Evolutionary conservation across 2,329 filamentous ascomycete genomes (phyloP).

Genomic region (Rhynchosporium graminicola): DNA sequence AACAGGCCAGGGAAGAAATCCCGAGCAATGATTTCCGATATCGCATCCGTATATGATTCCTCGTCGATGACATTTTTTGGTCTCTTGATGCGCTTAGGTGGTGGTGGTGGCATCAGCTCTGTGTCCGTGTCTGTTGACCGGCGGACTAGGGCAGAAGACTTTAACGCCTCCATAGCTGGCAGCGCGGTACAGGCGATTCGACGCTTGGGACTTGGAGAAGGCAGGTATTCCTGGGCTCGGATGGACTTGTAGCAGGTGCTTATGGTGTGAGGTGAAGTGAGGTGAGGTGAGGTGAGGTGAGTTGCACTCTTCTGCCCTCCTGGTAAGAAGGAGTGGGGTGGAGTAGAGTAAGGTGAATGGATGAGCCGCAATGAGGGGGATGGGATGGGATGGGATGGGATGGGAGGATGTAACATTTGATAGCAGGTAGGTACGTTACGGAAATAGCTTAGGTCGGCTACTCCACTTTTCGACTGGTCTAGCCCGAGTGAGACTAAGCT

Average conservation of each 20-base stretch:
- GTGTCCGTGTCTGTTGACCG: slow-evolving; percentile 61
- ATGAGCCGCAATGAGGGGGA: not conserved
- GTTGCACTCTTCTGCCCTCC: not conserved
- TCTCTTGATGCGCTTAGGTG: slow-evolving; percentile 90
- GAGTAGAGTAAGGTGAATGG: not conserved
- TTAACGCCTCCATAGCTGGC: slow-evolving; percentile 17
- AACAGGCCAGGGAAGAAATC: slow-evolving; percentile 95
- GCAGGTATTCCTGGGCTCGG: no score
- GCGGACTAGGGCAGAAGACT: slow-evolving; percentile 62
- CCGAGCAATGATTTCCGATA: slow-evolving; percentile 92
- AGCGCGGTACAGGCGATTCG: not conserved
- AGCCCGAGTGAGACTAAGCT: no score
- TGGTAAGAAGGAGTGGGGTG: not conserved
- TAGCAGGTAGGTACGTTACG: no score
- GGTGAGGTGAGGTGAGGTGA: no score
- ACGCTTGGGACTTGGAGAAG: no score
- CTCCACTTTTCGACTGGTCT: no score
- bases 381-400: not conserved
- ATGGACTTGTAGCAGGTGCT: no score
- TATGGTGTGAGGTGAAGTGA: no score
- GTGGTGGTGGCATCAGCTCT: slow-evolving; percentile 88
- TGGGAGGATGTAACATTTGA: not conserved
- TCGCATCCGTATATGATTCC: slow-evolving; percentile 85
- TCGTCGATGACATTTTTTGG: slow-evolving; percentile 88
- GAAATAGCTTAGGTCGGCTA: no score